Evolutionary conservation across 345 rosid species (phyloP), one percentile per base, ranked within the genome.

Genomic region (Aegle marmelos): DNA sequence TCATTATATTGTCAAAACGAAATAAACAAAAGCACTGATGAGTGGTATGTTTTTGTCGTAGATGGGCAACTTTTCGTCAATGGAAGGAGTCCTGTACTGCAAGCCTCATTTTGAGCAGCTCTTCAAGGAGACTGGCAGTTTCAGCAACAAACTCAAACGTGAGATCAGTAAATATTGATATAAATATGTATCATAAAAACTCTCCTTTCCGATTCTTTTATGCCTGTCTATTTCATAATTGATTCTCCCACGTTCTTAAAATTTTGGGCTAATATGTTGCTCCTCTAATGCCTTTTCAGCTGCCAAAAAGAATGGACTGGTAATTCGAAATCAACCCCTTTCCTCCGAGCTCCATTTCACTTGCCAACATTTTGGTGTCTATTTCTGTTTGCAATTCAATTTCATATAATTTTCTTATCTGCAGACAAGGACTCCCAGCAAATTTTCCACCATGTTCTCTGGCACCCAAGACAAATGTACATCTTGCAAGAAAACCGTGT

Each of bases 61-160:
- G 97, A 89, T 93, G 84, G 76, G 96, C 66, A 91, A 74, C 83
- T 91, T 87, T 76, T 89, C 86, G 74, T 87, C 97, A 21, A 82
- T 89, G 85, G 97, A 91, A 63, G 97, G 97, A 65, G 88, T 81
- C 48, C 70, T 94, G 73, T 93, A 91, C 70, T 94, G 98, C 88
- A 92, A 88, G 87, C 90, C 97, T 76, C 98, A 94, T 78, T 93
- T 84, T 79, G 97, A 93, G 88, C 97, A 92, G 83, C 92, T 90
- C 69, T 89, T 86, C 79, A 93, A 87, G 88, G 94, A 93, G 82
- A 72, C 80, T 9, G 91, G 89, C 14, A 90, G 84, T 69, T 89
- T 80, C 83, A 73, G 81, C 67, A 88, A 87, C 85, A 88, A 85
- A 79, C 75, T 85, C 77, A 89, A 88, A 76, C 78, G 91, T 88